These are phyloP conservation scores for Verbascum thapsus DNA, from an alignment of 257 asterid species.

Conservation along the genomic window DNA sequence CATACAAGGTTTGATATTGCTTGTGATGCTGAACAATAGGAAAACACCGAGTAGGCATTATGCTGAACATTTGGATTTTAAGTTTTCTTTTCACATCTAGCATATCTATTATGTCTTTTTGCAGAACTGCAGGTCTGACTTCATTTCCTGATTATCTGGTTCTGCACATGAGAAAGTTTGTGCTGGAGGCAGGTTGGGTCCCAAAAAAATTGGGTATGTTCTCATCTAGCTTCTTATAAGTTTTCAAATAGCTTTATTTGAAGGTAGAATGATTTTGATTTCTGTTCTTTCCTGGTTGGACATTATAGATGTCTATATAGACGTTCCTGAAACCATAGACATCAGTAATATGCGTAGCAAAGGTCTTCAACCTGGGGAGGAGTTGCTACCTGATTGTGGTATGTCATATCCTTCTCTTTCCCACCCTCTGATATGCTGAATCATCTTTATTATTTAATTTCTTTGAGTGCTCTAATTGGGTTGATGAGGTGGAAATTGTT, in stretches of 20 bases:
- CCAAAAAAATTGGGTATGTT: slow-evolving; percentile 87
- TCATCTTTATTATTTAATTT: slow-evolving; percentile 3
- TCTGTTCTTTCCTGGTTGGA: slow-evolving; percentile 17
- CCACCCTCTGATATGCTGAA: neutral
- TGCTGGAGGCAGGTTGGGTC: slow-evolving; percentile 94
- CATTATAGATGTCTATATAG: slow-evolving; percentile 80
- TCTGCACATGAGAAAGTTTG: slow-evolving; percentile 93
- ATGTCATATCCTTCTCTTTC: slow-evolving; percentile 15
- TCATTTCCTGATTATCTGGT: slow-evolving; percentile 95
- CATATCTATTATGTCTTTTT: slow-evolving; percentile 30
- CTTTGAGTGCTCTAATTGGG: neutral
- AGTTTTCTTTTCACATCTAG: no score
- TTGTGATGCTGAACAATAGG: slow-evolving; percentile 22
- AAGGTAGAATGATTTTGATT: slow-evolving; percentile 28
- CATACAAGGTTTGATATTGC: slow-evolving; percentile 13
- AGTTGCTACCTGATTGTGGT: slow-evolving; percentile 83
- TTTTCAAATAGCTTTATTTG: slow-evolving; percentile 17
- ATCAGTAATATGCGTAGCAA: slow-evolving; percentile 87
- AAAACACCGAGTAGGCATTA: slow-evolving; percentile 10
- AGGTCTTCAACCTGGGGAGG: slow-evolving; percentile 94
- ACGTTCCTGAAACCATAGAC: slow-evolving; percentile 90
- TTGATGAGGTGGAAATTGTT: slow-evolving; percentile 11
- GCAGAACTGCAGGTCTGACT: slow-evolving; percentile 90
- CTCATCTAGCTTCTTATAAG: slow-evolving; percentile 17
- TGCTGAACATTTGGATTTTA: slow-evolving; percentile 25